These are phyloP conservation scores for Striga hermonthica DNA, from an alignment of 305 asterid genomes.

Conservation along the genomic window DNA sequence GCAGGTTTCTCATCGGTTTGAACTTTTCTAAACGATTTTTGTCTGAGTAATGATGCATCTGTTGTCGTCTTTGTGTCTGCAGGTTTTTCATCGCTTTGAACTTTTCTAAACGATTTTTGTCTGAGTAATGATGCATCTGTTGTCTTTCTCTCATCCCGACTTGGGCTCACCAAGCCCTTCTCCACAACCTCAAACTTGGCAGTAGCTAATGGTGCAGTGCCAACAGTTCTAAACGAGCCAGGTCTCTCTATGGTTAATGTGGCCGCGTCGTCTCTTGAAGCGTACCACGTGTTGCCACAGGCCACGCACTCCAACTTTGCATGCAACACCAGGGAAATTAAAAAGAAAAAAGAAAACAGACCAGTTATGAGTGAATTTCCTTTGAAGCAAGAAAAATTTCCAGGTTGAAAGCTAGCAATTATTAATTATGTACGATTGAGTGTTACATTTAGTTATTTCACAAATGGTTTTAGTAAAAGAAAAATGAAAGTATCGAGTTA, in stretches of 20 bases:
- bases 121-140: slow-evolving; percentile 43
- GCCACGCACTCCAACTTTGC: slow-evolving; percentile 61
- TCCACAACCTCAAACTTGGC: slow-evolving; percentile 62
- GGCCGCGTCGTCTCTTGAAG: slow-evolving; percentile 65
- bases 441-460: not conserved
- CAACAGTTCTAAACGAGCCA: slow-evolving; percentile 39
- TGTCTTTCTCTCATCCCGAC: slow-evolving; percentile 41
- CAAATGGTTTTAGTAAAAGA: not conserved
- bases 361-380: too few species aligned
- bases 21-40: slow-evolving; percentile 37
- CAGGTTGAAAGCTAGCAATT: not conserved
- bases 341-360: too few species aligned
- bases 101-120: slow-evolving; percentile 40
- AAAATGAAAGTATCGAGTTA: slow-evolving; percentile 5
- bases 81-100: slow-evolving; percentile 31
- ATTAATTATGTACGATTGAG: not conserved
- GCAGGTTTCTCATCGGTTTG: slow-evolving; percentile 31
- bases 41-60: slow-evolving; percentile 43
- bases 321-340: not conserved
- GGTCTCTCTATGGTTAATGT: slow-evolving; percentile 53
- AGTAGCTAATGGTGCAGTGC: slow-evolving; percentile 52
- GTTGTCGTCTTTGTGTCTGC: slow-evolving; percentile 42
- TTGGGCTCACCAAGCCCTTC: slow-evolving; percentile 54
- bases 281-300: slow-evolving; percentile 74
- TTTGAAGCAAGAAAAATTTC: too few species aligned